Evolutionary conservation across 352 stramenopile species (phyloP).

Genomic region (Halophytophthora polymorphica): DNA sequence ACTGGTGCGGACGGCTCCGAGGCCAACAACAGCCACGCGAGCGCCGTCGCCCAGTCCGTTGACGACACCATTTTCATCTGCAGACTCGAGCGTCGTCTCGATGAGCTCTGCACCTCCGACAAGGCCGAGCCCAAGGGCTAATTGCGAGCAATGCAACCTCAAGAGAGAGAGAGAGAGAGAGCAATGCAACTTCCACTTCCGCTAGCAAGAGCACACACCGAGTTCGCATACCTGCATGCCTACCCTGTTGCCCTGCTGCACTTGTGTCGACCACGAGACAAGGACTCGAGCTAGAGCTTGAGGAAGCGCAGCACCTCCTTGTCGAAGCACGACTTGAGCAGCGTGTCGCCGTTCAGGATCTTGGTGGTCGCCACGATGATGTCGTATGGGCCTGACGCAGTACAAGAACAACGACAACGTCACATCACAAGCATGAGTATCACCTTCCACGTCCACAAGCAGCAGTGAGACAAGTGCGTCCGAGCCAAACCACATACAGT

Average conservation of each 20-base stretch:
- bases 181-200: too few relatives aligned
- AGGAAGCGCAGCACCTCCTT: constrained; percentile 79
- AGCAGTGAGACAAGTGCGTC: too few relatives aligned
- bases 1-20: constrained; percentile 4
- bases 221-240: background rate
- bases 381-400: constrained; percentile 66
- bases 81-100: constrained; percentile 16
- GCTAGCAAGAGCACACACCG: too few relatives aligned
- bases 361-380: constrained; percentile 94
- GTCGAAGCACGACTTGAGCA: constrained; percentile 87
- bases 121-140: too few relatives aligned
- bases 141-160: too few relatives aligned
- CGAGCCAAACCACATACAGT: constrained; percentile 73
- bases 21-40: constrained; percentile 1
- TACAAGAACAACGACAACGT: constrained; percentile 8
- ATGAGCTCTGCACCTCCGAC: too few relatives aligned
- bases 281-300: constrained; percentile 39
- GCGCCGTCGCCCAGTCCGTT: constrained; percentile 20
- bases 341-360: constrained; percentile 83
- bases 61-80: constrained; percentile 52
- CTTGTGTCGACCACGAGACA: constrained; percentile 2
- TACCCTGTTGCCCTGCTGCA: background rate
- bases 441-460: too few relatives aligned
- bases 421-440: constrained; percentile 2
- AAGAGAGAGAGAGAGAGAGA: too few relatives aligned